These are phyloP conservation scores for Zhuliangozyma blackwelliae DNA, from an alignment of 1,139 yeast genomes.

Conservation along the genomic window DNA sequence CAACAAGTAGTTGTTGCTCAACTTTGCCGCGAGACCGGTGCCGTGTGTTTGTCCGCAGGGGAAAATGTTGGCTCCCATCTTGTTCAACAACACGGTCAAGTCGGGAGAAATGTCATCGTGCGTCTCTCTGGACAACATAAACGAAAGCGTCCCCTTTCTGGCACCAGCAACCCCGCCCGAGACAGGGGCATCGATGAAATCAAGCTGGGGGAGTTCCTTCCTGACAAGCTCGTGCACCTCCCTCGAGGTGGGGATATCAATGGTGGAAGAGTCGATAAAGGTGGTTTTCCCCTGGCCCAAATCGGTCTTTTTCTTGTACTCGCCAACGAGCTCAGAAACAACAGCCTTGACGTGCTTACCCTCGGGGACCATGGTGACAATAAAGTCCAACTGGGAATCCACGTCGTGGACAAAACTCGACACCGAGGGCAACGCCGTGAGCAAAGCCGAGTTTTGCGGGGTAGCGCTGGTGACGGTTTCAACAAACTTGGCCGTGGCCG, in stretches of 20 bases:
- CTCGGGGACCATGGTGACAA: slow-evolving; percentile 58
- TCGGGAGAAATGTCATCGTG: slow-evolving; percentile 24
- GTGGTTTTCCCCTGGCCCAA: slow-evolving; percentile 14
- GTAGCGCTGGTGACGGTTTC: slow-evolving; percentile 19
- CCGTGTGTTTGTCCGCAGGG: slow-evolving; percentile 53
- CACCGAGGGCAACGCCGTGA: slow-evolving; percentile 21
- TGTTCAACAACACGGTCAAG: slow-evolving; percentile 28
- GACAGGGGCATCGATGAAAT: slow-evolving; percentile 56
- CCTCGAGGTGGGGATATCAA: slow-evolving; percentile 49
- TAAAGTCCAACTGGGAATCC: slow-evolving; percentile 36
- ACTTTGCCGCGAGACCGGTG: slow-evolving; percentile 56
- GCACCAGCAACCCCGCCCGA: slow-evolving; percentile 64
- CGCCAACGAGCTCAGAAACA: slow-evolving; percentile 34
- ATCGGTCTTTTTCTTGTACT: slow-evolving; percentile 18
- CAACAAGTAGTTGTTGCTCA: slow-evolving; percentile 54
- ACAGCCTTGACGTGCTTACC: slow-evolving; percentile 50
- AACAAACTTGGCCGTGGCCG: slow-evolving; percentile 26
- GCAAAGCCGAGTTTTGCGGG: slow-evolving; percentile 18
- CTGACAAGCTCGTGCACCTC: slow-evolving; percentile 37
- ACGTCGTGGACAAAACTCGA: slow-evolving; percentile 33
- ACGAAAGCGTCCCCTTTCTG: slow-evolving; percentile 50
- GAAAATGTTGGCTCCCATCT: slow-evolving; percentile 52
- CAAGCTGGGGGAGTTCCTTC: slow-evolving; percentile 28
- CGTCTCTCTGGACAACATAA: slow-evolving; percentile 48
- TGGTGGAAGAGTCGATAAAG: slow-evolving; percentile 52